phyloP scores from a whole-genome alignment of 305 asterid species.

The Solanum hybrid region DNA sequence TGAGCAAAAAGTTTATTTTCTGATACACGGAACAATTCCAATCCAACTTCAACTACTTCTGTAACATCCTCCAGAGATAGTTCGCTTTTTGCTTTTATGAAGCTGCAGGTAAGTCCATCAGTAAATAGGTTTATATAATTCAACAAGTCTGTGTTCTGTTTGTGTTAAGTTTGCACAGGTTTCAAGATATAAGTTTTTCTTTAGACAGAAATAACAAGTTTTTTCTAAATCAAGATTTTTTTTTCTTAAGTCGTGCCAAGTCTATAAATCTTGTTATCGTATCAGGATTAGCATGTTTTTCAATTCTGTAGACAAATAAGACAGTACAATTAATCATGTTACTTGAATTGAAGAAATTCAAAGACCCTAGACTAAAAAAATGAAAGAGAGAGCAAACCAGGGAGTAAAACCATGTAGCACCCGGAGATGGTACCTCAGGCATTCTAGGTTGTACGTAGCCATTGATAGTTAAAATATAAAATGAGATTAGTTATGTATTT shows the following conservation, averaged over 20 bases:
- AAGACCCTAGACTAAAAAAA: neutral
- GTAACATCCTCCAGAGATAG: constrained; percentile 66
- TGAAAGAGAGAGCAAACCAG: neutral
- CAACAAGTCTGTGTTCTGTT: neutral
- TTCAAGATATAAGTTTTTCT: neutral
- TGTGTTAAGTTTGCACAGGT: neutral
- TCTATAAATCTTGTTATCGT: neutral
- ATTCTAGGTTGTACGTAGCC: neutral
- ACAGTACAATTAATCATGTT: neutral
- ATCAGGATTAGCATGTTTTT: neutral
- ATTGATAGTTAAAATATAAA: neutral
- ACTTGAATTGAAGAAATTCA: neutral
- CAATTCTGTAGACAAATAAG: neutral
- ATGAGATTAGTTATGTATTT: neutral
- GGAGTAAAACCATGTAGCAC: neutral
- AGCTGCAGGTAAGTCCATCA: constrained; percentile 36
- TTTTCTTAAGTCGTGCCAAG: neutral
- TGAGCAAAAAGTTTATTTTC: constrained; percentile 72
- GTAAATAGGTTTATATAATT: neutral
- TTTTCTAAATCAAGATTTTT: neutral
- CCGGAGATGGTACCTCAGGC: neutral
- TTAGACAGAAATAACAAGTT: neutral
- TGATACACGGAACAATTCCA: constrained; percentile 58
- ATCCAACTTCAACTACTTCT: constrained; percentile 52
- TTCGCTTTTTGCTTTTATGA: constrained; percentile 85